Evolutionary conservation across 345 rosid genomes (phyloP).

Genomic region (Geranium rotundifolium): DNA sequence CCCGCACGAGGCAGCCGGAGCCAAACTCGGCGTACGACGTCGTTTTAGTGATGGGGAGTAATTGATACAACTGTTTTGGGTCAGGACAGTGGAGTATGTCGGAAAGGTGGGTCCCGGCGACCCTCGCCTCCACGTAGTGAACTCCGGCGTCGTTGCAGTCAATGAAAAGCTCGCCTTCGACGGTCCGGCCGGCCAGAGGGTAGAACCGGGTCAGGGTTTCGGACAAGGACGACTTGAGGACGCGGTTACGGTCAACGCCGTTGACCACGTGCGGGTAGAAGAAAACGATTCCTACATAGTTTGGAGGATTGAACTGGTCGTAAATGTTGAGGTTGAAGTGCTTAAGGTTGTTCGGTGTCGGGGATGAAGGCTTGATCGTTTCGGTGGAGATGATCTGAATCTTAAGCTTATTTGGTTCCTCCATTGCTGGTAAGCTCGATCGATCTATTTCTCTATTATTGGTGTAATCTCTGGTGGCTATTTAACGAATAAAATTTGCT

Average conservation of each 20-base stretch:
- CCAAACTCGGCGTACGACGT: constrained; percentile 6
- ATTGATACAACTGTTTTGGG: neutral
- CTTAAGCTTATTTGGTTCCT: constrained; percentile 4
- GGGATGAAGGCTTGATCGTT: constrained; percentile 13
- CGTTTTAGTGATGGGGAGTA: constrained; percentile 1
- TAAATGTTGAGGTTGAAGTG: constrained; percentile 9
- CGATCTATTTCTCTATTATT: no score
- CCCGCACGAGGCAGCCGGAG: constrained; percentile 19
- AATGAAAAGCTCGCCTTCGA: no score
- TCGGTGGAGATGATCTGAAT: constrained; percentile 18
- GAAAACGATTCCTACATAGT: constrained; percentile 10
- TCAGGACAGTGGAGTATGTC: constrained; percentile 3
- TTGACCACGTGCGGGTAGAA: constrained; percentile 6
- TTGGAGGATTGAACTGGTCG: constrained; percentile 17
- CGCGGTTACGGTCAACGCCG: neutral
- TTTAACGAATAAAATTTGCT: no score
- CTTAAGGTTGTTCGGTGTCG: constrained; percentile 15
- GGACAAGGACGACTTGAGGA: constrained; percentile 14
- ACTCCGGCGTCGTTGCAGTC: constrained; percentile 14
- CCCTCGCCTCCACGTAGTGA: constrained; percentile 8
- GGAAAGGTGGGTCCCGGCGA: neutral
- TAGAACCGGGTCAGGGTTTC: constrained; percentile 14
- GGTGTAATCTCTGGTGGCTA: no score
- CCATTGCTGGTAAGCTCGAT: neutral
- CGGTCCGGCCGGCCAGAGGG: no score